A percentile compares a stretch with the other conserved stretches of the same genome.
These are phyloP conservation scores for Keqinozyma sinolaborantium DNA, from an alignment of 1,139 yeast species.

Conservation along the genomic window DNA sequence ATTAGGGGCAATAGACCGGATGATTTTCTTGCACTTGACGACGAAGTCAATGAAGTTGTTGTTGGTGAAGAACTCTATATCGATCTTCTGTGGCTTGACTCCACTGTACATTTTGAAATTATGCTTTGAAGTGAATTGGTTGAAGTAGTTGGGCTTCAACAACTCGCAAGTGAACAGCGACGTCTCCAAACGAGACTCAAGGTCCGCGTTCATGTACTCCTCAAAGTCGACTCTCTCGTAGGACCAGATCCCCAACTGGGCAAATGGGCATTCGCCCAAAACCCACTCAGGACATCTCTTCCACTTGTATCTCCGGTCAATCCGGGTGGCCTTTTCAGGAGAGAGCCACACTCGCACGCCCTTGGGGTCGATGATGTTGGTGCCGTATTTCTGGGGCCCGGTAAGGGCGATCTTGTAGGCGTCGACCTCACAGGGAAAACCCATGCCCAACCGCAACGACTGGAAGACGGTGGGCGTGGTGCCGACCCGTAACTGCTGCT, in stretches of 20 bases:
- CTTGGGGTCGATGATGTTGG: conserved; percentile 57
- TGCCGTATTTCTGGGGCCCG: conserved; percentile 69
- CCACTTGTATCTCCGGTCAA: conserved; percentile 71
- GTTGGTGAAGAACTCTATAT: conserved; percentile 61
- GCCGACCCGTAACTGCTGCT: conserved; percentile 58
- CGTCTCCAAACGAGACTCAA: conserved; percentile 26
- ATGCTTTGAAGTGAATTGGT: conserved; percentile 19
- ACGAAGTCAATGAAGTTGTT: conserved; percentile 60
- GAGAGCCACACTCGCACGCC: conserved; percentile 70
- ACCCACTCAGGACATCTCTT: conserved; percentile 60
- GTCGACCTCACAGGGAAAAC: conserved; percentile 62
- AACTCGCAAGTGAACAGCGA: conserved; percentile 27
- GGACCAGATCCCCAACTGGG: conserved; percentile 71
- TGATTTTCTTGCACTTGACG: conserved; percentile 40
- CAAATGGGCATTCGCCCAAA: conserved; percentile 76
- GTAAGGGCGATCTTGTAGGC: conserved; percentile 62
- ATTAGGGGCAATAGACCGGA: conserved; percentile 44
- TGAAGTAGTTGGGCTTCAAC: conserved; percentile 29
- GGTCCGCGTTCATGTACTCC: conserved; percentile 14
- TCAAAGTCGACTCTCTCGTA: conserved; percentile 31
- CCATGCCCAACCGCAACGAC: conserved; percentile 66
- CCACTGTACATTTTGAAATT: conserved; percentile 19
- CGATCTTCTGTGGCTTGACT: conserved; percentile 29
- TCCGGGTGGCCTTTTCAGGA: conserved; percentile 27
- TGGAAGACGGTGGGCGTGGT: conserved; percentile 68